These are phyloP conservation scores for Arabidopsis hybrid DNA, from an alignment of 441 rosid species.

Conservation along the genomic window DNA sequence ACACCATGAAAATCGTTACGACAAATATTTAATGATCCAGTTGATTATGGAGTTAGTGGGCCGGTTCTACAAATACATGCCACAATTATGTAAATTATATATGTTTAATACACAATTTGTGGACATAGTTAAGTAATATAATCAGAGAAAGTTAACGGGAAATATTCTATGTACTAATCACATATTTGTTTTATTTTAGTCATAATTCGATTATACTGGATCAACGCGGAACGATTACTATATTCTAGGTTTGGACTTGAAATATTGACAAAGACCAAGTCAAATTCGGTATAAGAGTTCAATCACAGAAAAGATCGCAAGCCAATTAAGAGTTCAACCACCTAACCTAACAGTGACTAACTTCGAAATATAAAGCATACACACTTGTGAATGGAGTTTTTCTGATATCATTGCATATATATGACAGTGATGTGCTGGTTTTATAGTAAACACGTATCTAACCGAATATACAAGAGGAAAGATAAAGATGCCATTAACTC, in stretches of 20 bases:
- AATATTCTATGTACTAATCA: neutral
- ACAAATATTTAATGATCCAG: neutral
- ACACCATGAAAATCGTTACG: constrained; percentile 4
- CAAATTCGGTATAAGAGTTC: too few species aligned
- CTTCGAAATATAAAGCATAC: too few species aligned
- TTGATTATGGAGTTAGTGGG: constrained; percentile 25
- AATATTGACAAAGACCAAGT: constrained; percentile 7
- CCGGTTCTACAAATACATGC: constrained; percentile 10
- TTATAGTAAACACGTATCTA: too few species aligned
- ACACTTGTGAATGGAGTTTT: too few species aligned
- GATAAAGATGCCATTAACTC: too few species aligned
- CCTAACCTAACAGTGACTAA: too few species aligned
- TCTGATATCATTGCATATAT: too few species aligned
- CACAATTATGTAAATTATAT: constrained; percentile 3
- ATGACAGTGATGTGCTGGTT: too few species aligned
- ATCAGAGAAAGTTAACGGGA: neutral
- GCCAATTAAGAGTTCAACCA: too few species aligned
- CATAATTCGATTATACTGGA: neutral
- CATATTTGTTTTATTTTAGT: constrained; percentile 9
- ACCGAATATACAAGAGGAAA: too few species aligned
- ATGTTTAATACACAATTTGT: neutral
- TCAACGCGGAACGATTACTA: constrained; percentile 2
- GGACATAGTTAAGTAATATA: constrained; percentile 4
- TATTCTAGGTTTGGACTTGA: neutral
- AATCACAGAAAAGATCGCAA: too few species aligned